Evolutionary conservation across 129 eudicot genomes (phyloP).

Genomic region (Scalesia atractyloides): DNA sequence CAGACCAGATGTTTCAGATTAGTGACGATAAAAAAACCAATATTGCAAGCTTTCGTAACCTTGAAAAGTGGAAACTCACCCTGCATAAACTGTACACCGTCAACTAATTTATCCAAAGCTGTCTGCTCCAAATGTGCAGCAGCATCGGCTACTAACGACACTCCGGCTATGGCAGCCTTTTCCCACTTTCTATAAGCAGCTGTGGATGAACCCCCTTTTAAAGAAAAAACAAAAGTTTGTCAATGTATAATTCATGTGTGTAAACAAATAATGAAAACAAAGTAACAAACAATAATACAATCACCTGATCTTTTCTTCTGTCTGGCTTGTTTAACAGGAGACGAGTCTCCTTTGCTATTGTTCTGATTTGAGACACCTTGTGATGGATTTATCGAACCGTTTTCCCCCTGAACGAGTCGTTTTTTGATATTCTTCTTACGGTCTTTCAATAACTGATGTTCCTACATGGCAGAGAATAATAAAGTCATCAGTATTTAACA

Average conservation of each 20-base stretch:
- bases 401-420: constrained; percentile 60
- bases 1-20: background rate
- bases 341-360: constrained; percentile 58
- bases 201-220: constrained; percentile 51
- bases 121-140: constrained; percentile 91
- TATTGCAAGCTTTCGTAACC: background rate
- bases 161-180: constrained; percentile 99
- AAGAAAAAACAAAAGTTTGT: constrained; percentile 7
- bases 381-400: constrained; percentile 44
- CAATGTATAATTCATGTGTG: background rate
- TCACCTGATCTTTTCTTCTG: constrained; percentile 61
- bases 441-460: constrained; percentile 77
- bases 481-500: constrained; percentile 5
- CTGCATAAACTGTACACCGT: constrained; percentile 39
- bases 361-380: constrained; percentile 38
- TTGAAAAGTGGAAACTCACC: constrained; percentile 28
- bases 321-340: constrained; percentile 48
- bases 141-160: constrained; percentile 96
- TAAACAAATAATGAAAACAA: background rate
- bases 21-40: background rate
- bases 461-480: constrained; percentile 49
- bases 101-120: constrained; percentile 48
- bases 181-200: constrained; percentile 90
- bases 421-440: constrained; percentile 64
- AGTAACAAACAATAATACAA: background rate